phyloP scores from a whole-genome alignment of 1,139 yeast genomes.

The Blastobotrys aristatus region DNA sequence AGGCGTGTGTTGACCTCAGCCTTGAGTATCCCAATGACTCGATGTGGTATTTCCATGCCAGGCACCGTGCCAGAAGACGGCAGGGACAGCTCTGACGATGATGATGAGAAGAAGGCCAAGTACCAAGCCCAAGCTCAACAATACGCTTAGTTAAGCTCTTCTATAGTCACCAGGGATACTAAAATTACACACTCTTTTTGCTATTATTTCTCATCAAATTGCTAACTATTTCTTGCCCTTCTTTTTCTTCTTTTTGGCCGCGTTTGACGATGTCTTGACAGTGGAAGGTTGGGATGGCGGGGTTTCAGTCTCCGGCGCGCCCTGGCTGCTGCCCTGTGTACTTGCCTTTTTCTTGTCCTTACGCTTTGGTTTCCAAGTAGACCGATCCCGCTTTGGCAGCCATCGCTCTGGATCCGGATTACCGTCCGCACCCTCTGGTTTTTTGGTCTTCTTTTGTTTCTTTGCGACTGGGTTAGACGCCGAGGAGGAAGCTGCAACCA shows the following conservation, averaged over 20 bases:
- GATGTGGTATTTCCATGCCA: no score
- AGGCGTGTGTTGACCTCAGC: no score
- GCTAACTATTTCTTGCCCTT: constrained; percentile 39
- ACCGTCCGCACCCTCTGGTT: constrained; percentile 42
- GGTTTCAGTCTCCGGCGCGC: constrained; percentile 47
- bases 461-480: constrained; percentile 27
- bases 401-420: constrained; percentile 72
- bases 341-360: constrained; percentile 41
- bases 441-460: constrained; percentile 38
- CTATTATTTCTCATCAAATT: not conserved
- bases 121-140: no score
- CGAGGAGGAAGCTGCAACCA: constrained; percentile 14
- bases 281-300: constrained; percentile 26
- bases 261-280: constrained; percentile 27
- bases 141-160: no score
- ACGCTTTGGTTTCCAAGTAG: constrained; percentile 71
- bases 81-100: no score
- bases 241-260: constrained; percentile 46
- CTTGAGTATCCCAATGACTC: no score
- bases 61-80: no score
- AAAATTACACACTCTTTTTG: no score
- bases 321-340: constrained; percentile 78
- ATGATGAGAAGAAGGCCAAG: no score
- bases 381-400: constrained; percentile 83
- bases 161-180: no score